A percentile compares a stretch with the other conserved stretches of the same genome.
Evolutionary conservation across 345 rosid species (phyloP).

Genomic region (Sisymbrium irio): DNA sequence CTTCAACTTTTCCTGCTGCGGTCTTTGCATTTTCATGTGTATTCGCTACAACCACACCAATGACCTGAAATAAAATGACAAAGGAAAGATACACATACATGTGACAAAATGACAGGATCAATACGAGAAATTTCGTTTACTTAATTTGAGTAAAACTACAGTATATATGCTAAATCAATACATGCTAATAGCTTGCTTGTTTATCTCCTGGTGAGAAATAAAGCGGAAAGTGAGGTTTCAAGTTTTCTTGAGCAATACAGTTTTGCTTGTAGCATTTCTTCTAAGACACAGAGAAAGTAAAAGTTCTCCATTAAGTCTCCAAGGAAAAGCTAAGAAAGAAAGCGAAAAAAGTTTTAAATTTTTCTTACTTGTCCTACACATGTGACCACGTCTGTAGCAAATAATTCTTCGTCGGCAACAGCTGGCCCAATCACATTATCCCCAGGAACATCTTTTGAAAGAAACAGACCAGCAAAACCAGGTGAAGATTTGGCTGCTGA

Average conservation of each 20-base stretch:
- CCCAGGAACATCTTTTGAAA: slow-evolving; percentile 78
- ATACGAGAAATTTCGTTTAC: too few species aligned
- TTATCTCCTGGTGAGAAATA: background rate
- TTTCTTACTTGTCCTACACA: slow-evolving; percentile 89
- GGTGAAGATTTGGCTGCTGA: slow-evolving; percentile 65
- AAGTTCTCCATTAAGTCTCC: background rate
- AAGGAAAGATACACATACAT: background rate
- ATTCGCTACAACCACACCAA: slow-evolving; percentile 87
- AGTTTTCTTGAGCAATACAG: too few species aligned
- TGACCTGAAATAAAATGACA: slow-evolving; percentile 44
- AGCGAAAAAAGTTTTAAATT: background rate
- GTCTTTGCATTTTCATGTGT: slow-evolving; percentile 87
- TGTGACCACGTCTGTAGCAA: slow-evolving; percentile 80
- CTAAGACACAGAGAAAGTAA: background rate
- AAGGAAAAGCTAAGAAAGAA: background rate
- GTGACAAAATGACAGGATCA: background rate
- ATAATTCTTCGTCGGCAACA: slow-evolving; percentile 74
- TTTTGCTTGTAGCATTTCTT: too few species aligned
- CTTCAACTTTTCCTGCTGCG: slow-evolving; percentile 69
- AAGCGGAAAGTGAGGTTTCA: too few species aligned
- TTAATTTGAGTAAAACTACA: too few species aligned
- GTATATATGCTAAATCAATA: too few species aligned
- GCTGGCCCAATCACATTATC: slow-evolving; percentile 72
- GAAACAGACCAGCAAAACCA: slow-evolving; percentile 75
- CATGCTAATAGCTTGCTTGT: too few species aligned